Evolutionary conservation across 2,329 filamentous ascomycete species (phyloP).

Genomic region (Cylindrodendrum hubeiense): DNA sequence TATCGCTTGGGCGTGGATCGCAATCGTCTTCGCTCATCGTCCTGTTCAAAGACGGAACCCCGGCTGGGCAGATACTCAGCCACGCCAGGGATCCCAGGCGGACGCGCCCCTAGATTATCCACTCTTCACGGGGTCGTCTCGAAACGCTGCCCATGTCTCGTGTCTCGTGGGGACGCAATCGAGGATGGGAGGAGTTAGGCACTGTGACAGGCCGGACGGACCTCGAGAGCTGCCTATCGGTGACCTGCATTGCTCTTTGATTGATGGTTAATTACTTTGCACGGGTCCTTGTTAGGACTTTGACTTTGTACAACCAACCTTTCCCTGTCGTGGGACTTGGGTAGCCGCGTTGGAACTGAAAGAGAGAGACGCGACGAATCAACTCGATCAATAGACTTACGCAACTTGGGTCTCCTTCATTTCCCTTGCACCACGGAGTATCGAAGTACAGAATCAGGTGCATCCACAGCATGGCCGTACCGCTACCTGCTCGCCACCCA

Average conservation of each 20-base stretch:
- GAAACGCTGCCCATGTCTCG: conserved; percentile 11
- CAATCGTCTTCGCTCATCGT: not conserved
- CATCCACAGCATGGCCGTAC: not conserved
- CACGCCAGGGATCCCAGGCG: not conserved
- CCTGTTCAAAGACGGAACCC: not conserved
- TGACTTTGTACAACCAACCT: conserved; percentile 1
- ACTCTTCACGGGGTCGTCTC: conserved; percentile 4
- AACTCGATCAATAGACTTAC: not conserved
- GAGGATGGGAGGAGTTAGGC: not conserved
- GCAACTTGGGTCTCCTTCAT: not conserved
- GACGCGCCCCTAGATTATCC: not conserved
- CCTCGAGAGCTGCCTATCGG: not conserved
- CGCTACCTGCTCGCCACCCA: not conserved
- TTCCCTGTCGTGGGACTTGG: not conserved
- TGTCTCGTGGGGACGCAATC: not conserved
- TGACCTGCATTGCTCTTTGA: conserved; percentile 4
- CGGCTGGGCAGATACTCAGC: not conserved
- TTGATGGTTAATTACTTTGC: not conserved
- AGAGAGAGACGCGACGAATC: not conserved
- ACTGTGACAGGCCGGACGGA: not conserved
- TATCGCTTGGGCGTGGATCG: not conserved
- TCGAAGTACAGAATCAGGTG: not conserved
- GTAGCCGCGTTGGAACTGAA: not conserved
- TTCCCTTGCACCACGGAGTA: not conserved
- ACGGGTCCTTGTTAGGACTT: not conserved